Percentiles rank a stretch among this genome's conserved stretches.
Evolutionary conservation across 2,329 filamentous ascomycete genomes (phyloP).

Genomic region (Fonsecaea pedrosoi): DNA sequence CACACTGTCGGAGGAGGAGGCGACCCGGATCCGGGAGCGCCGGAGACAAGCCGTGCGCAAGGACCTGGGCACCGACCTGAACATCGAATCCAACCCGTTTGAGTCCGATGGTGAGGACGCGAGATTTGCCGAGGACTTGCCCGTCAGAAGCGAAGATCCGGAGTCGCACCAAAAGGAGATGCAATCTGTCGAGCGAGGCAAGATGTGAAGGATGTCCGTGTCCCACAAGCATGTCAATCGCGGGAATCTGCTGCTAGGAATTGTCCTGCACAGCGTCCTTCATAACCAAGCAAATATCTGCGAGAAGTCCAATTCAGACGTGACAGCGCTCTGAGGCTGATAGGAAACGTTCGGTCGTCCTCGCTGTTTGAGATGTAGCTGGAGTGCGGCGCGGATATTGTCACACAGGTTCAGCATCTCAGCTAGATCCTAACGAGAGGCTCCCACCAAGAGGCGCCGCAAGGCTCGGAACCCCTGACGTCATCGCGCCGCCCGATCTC

Average conservation of each 20-base stretch:
- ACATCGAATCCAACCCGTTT: conserved; percentile 8
- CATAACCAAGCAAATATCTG: too few species aligned
- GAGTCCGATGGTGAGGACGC: background rate
- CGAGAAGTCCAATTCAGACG: too few species aligned
- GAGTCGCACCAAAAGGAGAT: background rate
- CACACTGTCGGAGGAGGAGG: conserved; percentile 12
- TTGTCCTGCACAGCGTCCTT: too few species aligned
- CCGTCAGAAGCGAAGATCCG: background rate
- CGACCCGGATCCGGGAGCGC: background rate
- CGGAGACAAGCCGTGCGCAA: background rate
- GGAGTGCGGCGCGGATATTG: too few species aligned
- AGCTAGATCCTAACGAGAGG: background rate
- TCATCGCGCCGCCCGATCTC: conserved; percentile 13
- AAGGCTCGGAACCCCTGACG: conserved; percentile 10
- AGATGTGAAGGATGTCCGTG: background rate
- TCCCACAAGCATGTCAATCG: background rate
- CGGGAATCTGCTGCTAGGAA: background rate
- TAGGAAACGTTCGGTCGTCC: too few species aligned
- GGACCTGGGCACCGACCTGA: conserved; percentile 1
- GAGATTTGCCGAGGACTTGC: conserved; percentile 7
- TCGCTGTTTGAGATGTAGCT: too few species aligned
- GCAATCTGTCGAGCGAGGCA: background rate
- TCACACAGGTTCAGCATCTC: too few species aligned
- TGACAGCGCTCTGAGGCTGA: too few species aligned
- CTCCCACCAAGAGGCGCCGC: background rate